Conservation (phyloP, 139 green algal species). For the Desmodesmus armatus region DNA sequence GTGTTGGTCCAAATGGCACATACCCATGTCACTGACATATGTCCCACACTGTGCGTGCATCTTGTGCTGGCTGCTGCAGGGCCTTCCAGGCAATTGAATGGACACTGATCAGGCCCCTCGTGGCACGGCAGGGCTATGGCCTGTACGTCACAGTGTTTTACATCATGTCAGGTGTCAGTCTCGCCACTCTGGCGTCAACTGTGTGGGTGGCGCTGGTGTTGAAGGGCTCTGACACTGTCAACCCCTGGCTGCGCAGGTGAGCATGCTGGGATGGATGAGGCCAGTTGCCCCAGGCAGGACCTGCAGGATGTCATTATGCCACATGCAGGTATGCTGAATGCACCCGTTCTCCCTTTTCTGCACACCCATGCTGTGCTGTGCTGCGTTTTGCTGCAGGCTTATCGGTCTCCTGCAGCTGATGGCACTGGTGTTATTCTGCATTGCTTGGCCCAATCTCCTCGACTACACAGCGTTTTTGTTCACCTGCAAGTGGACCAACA, state of each 20-base stretch:
- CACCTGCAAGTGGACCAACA: constrained; percentile 1
- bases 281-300: no score
- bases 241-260: not conserved
- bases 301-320: no score
- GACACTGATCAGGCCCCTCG: not conserved
- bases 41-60: no score
- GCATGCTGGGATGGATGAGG: no score
- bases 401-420: constrained; percentile 4
- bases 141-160: constrained; percentile 2
- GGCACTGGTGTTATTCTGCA: not conserved
- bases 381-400: not conserved
- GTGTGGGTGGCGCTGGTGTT: not conserved
- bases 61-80: no score
- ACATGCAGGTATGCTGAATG: no score
- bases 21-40: no score
- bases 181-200: not conserved
- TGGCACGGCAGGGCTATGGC: not conserved
- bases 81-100: constrained; percentile 2
- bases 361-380: no score
- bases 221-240: not conserved
- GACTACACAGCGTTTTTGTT: constrained; percentile 24
- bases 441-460: constrained; percentile 22
- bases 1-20: not conserved
- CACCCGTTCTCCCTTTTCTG: no score
- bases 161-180: not conserved